Evolutionary conservation across 306 rosid genomes (phyloP).

Genomic region (Prosopis cineraria): DNA sequence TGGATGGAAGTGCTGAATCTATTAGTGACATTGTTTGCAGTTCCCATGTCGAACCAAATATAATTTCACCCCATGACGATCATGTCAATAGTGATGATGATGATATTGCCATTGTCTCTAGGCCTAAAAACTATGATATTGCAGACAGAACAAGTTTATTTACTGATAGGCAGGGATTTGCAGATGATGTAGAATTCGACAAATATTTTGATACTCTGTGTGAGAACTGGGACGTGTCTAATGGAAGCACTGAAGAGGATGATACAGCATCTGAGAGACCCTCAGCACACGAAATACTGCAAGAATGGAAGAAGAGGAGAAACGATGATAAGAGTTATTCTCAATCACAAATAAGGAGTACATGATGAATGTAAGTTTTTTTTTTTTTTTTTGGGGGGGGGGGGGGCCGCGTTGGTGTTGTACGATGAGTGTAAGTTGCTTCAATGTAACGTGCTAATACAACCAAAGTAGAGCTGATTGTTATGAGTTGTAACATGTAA

Average conservation of each 20-base stretch:
- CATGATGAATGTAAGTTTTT: constrained; percentile 15
- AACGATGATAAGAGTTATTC: constrained; percentile 44
- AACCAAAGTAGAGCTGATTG: not conserved
- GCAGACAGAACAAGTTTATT: constrained; percentile 27
- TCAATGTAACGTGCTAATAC: constrained; percentile 5
- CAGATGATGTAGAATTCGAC: constrained; percentile 28
- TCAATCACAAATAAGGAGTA: constrained; percentile 41
- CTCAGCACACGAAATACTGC: constrained; percentile 66
- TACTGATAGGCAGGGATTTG: constrained; percentile 7
- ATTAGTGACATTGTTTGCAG: constrained; percentile 31
- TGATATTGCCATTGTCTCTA: constrained; percentile 25
- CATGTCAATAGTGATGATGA: constrained; percentile 26
- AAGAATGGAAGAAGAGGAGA: constrained; percentile 76
- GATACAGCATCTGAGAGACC: constrained; percentile 48
- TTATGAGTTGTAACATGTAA: not conserved
- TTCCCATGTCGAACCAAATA: constrained; percentile 16
- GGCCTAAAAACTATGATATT: constrained; percentile 30
- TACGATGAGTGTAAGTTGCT: constrained; percentile 13
- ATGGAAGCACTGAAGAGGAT: constrained; percentile 42
- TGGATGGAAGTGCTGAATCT: constrained; percentile 35
- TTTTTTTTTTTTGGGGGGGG: too few relatives aligned
- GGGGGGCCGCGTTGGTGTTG: too few relatives aligned
- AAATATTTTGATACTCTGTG: constrained; percentile 19
- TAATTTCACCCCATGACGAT: constrained; percentile 27
- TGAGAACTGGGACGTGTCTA: constrained; percentile 33